Conservation (phyloP, 192 early-diverging fungal species). For the Chytriomyces confervae region DNA sequence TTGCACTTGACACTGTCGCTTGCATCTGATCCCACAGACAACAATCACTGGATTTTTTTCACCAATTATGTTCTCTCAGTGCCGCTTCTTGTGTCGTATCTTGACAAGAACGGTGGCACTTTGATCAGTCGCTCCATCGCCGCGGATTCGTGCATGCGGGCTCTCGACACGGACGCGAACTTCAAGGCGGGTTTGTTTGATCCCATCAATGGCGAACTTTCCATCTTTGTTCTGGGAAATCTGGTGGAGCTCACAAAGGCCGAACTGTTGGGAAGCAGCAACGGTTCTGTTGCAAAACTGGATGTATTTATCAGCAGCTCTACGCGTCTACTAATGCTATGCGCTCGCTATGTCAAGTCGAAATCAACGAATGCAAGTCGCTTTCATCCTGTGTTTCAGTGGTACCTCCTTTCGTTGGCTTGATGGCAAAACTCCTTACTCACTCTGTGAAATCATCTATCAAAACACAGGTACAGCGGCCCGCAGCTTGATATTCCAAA, state of each 20-base stretch:
- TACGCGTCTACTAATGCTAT: conserved; percentile 1
- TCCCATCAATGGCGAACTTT: conserved; percentile 15
- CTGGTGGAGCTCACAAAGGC: not conserved
- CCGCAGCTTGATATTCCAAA: conserved; percentile 22
- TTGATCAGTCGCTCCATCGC: not conserved
- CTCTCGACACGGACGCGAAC: not conserved
- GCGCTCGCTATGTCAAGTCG: conserved; percentile 22
- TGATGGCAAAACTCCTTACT: not conserved
- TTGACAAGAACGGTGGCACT: conserved; percentile 3
- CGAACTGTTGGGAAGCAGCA: not conserved
- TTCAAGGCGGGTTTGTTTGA: not conserved
- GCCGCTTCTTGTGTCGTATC: conserved; percentile 1
- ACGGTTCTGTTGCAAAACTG: not conserved
- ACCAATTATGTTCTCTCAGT: conserved; percentile 12
- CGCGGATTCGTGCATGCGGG: not conserved
- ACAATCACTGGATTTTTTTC: not conserved
- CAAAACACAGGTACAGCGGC: conserved; percentile 22
- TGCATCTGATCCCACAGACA: not conserved
- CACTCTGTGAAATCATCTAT: not conserved
- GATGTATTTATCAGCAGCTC: conserved; percentile 4
- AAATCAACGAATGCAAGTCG: conserved; percentile 19
- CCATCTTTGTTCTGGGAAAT: conserved; percentile 20
- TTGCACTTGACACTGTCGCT: not conserved
- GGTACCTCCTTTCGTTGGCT: not conserved
- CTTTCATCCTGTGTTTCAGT: conserved; percentile 38